Base-by-base conservation (phyloP, 2,329 filamentous ascomycete genomes). In the Trichoderma pleuroti region DNA sequence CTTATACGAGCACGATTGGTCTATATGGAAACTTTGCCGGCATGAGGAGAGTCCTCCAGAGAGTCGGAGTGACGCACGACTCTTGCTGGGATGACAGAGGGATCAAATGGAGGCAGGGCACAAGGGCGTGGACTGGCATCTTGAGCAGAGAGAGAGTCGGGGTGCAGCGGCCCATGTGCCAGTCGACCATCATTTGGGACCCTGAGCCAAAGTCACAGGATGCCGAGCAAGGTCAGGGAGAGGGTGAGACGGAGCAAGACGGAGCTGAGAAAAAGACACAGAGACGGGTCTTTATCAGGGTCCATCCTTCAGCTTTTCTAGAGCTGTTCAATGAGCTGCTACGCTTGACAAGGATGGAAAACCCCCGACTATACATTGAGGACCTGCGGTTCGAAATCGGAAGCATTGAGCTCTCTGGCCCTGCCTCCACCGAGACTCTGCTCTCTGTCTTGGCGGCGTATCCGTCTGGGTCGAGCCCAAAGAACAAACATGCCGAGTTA, bases 1-100 rank as follows among this genome's bases (percentile, higher is more conserved):
- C 94, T 79, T 99, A 98, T 78, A 92, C 96, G 84, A 92, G 93
- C 75, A 97, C 93, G 1, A 91, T 98, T 74, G 87, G 91, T 16
- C 78, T 98, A 4, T 90, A 91, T 74, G 96, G 94, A 0, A 82
- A 84, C 16, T 83, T 88, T 52, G 80, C 83, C 34, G 90, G 90
- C 67, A 82, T 97, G 52, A 84, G 90, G 69, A 86, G 87, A 46
- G 84, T 95, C 11, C 79, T 98, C 39, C 88, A 84, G 76, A 85
- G 84, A 6, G 75, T 97, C 2, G 90, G 92, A 1, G 80, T 93
- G 57, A 82, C 83, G 1, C 85, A 88, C 24, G 84, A 88, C 16
- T 84, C 86, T 18, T 82, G 88, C 28, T 93, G 90, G 88, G 88
- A 86, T 28, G 82, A 82, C 4, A 89, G 86, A 71, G 91, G 90